These are phyloP conservation scores for Didymosphaeria variabile DNA, from an alignment of 2,329 filamentous ascomycete genomes.

Conservation along the genomic window DNA sequence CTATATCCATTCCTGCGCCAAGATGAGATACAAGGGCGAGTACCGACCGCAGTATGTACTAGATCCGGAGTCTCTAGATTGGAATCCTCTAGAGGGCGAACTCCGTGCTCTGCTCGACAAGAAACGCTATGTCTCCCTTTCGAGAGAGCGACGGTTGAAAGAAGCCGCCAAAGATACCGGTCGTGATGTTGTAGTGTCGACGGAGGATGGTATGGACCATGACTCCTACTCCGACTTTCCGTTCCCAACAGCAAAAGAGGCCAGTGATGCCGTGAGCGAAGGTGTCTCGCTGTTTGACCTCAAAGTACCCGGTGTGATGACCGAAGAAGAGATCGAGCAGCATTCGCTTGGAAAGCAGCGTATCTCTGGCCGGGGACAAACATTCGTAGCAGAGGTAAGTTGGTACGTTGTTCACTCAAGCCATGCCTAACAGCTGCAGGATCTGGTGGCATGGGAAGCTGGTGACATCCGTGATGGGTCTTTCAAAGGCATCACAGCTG, in stretches of 20 bases:
- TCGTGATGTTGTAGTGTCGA: constrained; percentile 4
- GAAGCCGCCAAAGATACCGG: constrained; percentile 18
- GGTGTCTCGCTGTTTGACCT: constrained; percentile 65
- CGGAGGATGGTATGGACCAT: constrained; percentile 11
- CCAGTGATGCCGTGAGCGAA: constrained; percentile 43
- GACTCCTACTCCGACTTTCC: constrained; percentile 35
- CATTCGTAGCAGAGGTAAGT: constrained; percentile 47
- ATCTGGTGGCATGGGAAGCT: constrained; percentile 68
- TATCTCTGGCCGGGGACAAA: constrained; percentile 56
- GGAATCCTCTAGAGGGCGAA: constrained; percentile 67
- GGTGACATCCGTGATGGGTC: constrained; percentile 61
- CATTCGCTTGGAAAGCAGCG: constrained; percentile 69
- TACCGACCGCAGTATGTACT: constrained; percentile 78
- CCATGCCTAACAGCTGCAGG: constrained; percentile 47
- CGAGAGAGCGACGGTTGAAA: constrained; percentile 41
- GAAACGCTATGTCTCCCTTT: constrained; percentile 63
- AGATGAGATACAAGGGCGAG: constrained; percentile 87
- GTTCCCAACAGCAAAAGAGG: constrained; percentile 39
- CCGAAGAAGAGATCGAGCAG: constrained; percentile 60
- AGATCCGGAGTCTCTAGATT: constrained; percentile 71
- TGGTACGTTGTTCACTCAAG: constrained; percentile 48
- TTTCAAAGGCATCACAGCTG: constrained; percentile 71
- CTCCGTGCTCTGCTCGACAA: constrained; percentile 63
- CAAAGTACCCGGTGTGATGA: constrained; percentile 73
- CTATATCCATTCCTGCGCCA: constrained; percentile 82